Evolutionary conservation across 1,284 basidiomycete species (phyloP).

Genomic region (Ganoderma leucocontextum): DNA sequence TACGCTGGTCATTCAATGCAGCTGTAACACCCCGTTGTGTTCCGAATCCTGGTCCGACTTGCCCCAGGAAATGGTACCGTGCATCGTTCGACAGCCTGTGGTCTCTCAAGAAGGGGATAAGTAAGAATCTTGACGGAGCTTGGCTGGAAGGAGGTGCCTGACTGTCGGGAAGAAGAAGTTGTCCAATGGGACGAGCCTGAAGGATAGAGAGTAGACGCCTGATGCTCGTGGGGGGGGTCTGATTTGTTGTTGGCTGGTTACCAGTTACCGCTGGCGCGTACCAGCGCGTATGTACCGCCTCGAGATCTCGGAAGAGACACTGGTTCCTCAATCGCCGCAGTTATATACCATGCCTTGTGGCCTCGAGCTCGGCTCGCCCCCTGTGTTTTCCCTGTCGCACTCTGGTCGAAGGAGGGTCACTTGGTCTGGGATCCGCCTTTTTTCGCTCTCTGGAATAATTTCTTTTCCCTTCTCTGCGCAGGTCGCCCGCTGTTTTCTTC

Average conservation of each 20-base stretch:
- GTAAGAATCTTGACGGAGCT: neutral
- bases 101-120: neutral
- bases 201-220: neutral
- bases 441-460: slow-evolving; percentile 31
- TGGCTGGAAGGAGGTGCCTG: neutral
- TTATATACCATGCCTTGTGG: slow-evolving; percentile 21
- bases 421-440: slow-evolving; percentile 28
- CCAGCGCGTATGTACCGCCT: neutral
- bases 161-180: neutral
- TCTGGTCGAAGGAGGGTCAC: slow-evolving; percentile 31
- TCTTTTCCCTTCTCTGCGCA: slow-evolving; percentile 30
- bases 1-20: neutral
- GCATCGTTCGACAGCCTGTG: neutral
- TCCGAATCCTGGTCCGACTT: neutral
- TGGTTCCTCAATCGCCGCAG: neutral
- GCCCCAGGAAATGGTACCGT: neutral
- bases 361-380: slow-evolving; percentile 9
- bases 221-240: slow-evolving; percentile 3
- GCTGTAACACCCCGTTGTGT: neutral
- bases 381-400: slow-evolving; percentile 30
- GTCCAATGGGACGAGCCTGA: slow-evolving; percentile 6
- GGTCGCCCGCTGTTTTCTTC: slow-evolving; percentile 35
- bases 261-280: slow-evolving; percentile 8
- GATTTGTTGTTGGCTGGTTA: slow-evolving; percentile 8
- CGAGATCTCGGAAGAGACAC: neutral